phyloP scores from a whole-genome alignment of 2,329 filamentous ascomycete species.

The Fusarium pseudonygamai region DNA sequence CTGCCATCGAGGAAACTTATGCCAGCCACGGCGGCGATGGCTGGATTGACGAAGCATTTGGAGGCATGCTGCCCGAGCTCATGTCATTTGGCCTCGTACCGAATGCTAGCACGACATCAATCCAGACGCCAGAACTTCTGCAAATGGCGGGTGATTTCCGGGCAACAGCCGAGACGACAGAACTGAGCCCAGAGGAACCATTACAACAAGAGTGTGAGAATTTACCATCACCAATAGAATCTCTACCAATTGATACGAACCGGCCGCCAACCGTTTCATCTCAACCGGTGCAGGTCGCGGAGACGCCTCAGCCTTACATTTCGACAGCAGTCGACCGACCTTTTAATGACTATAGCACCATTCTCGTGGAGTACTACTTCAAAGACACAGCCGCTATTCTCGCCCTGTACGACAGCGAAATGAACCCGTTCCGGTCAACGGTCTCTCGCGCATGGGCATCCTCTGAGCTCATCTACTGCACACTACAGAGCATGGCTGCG shows the following conservation, averaged over 20 bases:
- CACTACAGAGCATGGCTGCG: not conserved
- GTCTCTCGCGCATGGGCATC: not conserved
- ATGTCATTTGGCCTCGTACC: not conserved
- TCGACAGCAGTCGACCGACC: not conserved
- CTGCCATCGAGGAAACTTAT: fast-evolving
- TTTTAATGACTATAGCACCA: not conserved
- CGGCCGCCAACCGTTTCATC: not conserved
- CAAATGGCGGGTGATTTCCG: not conserved
- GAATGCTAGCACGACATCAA: fast-evolving
- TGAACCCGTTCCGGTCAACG: not conserved
- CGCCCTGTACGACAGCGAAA: not conserved
- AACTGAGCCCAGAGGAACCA: fast-evolving
- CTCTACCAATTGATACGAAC: too few relatives aligned
- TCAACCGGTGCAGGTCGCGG: fast-evolving
- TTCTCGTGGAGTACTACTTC: not conserved
- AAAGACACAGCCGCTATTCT: not conserved
- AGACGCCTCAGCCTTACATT: too few relatives aligned
- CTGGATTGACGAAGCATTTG: not conserved
- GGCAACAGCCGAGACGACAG: fast-evolving
- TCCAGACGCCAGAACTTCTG: not conserved
- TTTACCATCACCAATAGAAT: fast-evolving
- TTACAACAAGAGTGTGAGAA: fast-evolving
- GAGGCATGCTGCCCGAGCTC: not conserved
- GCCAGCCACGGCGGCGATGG: not conserved
- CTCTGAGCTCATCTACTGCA: not conserved